Percentiles rank a stretch among this genome's conserved stretches.
phyloP scores from a whole-genome alignment of 164 flowering plant genomes.

The Vitis labrusca region DNA sequence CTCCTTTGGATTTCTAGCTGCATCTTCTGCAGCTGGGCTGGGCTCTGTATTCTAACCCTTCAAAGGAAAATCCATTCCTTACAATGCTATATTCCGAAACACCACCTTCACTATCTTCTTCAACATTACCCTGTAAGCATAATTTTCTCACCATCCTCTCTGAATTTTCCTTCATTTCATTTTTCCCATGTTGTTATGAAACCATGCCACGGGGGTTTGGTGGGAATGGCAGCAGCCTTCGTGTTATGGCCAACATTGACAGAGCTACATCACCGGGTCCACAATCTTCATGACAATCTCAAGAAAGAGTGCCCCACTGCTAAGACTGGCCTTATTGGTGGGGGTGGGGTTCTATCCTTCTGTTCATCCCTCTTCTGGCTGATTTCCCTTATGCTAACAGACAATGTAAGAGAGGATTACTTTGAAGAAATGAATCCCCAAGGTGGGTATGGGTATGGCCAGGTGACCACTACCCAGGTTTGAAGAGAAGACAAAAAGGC shows the following conservation, averaged over 20 bases:
- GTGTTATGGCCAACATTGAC: constrained; percentile 2
- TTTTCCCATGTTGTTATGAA: background rate
- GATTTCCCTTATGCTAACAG: constrained; percentile 42
- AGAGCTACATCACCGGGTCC: background rate
- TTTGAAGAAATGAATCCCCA: constrained; percentile 24
- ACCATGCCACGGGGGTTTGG: background rate
- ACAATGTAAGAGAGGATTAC: constrained; percentile 40
- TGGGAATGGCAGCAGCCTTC: background rate
- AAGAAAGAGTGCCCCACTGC: constrained; percentile 29
- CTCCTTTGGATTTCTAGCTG: background rate
- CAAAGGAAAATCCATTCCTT: background rate
- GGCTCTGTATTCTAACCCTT: background rate
- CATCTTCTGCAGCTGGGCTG: background rate
- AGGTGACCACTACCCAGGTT: background rate
- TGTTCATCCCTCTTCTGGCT: constrained; percentile 44
- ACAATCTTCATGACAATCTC: constrained; percentile 25
- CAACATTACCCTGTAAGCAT: background rate
- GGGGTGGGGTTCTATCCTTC: constrained; percentile 47
- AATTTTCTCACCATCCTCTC: background rate
- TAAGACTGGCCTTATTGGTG: constrained; percentile 34
- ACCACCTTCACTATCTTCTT: background rate
- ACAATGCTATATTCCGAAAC: background rate
- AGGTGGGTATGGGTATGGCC: background rate
- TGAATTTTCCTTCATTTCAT: background rate
- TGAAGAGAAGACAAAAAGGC: too few species aligned